Percentiles rank a stretch among this genome's conserved stretches.
Conservation (phyloP, 768 basidiomycete species). For the Paxillus involutus region DNA sequence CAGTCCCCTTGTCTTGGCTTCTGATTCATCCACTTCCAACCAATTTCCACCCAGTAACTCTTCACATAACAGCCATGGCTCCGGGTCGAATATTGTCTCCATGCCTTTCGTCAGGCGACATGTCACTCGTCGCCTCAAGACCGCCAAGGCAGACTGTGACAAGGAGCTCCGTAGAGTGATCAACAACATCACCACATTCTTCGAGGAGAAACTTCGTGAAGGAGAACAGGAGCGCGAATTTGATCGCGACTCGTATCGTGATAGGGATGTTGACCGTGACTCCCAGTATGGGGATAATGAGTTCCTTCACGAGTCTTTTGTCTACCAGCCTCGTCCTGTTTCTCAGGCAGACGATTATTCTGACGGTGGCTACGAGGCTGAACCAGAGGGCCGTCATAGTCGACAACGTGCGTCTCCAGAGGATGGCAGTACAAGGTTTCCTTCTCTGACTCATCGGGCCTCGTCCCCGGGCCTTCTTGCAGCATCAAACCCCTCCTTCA, state of each 20-base stretch:
- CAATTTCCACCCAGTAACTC: constrained; percentile 42
- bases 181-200: constrained; percentile 90
- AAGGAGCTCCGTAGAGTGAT: constrained; percentile 93
- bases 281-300: constrained; percentile 57
- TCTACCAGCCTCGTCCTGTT: constrained; percentile 54
- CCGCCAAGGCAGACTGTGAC: constrained; percentile 95
- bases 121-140: constrained; percentile 89
- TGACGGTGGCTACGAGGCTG: constrained; percentile 82
- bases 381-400: constrained; percentile 58
- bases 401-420: constrained; percentile 75
- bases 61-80: constrained; percentile 38
- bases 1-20: constrained; percentile 79
- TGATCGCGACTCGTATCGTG: constrained; percentile 56
- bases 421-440: constrained; percentile 36
- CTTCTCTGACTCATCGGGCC: constrained; percentile 51
- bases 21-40: constrained; percentile 60
- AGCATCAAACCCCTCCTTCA: constrained; percentile 68
- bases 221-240: constrained; percentile 63
- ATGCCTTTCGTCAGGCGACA: constrained; percentile 94
- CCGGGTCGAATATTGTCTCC: constrained; percentile 74
- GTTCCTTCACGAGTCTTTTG: constrained; percentile 58
- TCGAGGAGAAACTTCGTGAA: constrained; percentile 86
- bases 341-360: constrained; percentile 73
- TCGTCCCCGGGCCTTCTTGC: constrained; percentile 55
- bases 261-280: constrained; percentile 55